phyloP scores from a whole-genome alignment of 768 basidiomycete species.

The Pluteus cervinus region DNA sequence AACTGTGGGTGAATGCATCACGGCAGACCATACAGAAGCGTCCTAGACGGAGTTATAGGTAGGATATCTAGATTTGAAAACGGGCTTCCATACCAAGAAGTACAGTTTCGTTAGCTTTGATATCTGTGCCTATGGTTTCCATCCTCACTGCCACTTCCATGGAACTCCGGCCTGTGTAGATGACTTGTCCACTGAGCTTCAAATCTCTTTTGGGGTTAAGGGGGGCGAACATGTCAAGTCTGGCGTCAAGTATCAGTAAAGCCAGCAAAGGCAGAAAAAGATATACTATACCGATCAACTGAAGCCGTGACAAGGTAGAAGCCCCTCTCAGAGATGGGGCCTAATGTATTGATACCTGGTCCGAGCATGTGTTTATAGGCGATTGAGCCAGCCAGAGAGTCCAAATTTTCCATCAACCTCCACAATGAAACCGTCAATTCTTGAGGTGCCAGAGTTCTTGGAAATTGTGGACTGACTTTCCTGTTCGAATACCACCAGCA shows the following conservation, averaged over 20 bases:
- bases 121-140: slow-evolving; percentile 52
- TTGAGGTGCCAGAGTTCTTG: not conserved
- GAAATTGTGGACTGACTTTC: slow-evolving; percentile 41
- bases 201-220: slow-evolving; percentile 60
- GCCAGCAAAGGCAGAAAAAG: not conserved
- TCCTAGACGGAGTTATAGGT: slow-evolving; percentile 34
- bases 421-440: not conserved
- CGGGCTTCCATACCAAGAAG: slow-evolving; percentile 44
- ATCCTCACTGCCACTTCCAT: slow-evolving; percentile 88
- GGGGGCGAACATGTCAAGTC: slow-evolving; percentile 62
- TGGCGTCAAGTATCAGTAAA: slow-evolving; percentile 15
- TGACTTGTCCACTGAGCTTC: slow-evolving; percentile 73
- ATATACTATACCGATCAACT: slow-evolving; percentile 56
- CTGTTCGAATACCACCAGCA: slow-evolving; percentile 62
- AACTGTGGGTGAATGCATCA: slow-evolving; percentile 59
- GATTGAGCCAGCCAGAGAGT: slow-evolving; percentile 81
- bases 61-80: not conserved
- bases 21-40: slow-evolving; percentile 90
- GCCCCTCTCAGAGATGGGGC: slow-evolving; percentile 52
- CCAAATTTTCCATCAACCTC: slow-evolving; percentile 74
- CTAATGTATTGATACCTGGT: slow-evolving; percentile 48
- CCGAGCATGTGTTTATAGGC: slow-evolving; percentile 80
- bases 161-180: slow-evolving; percentile 68
- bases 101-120: slow-evolving; percentile 52
- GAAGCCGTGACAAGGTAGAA: slow-evolving; percentile 83